Evolutionary conservation across 116 monocot genomes (phyloP).

Genomic region (Trichopus zeylanicus): DNA sequence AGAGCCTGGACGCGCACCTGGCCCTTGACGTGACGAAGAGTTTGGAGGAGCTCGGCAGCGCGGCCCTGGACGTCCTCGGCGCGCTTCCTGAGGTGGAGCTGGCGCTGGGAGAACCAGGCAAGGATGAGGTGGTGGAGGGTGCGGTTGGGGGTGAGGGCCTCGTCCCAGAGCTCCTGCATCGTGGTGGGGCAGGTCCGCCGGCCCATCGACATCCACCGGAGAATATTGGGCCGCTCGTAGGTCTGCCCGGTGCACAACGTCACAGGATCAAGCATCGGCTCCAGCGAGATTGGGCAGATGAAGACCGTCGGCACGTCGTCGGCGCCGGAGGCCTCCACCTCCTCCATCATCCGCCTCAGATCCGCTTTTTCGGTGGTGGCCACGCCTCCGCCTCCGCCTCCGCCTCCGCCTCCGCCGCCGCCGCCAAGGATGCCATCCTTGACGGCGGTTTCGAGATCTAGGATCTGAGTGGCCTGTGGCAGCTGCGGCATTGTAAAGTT

Average conservation of each 20-base stretch:
- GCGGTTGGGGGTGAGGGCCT: slow-evolving; percentile 63
- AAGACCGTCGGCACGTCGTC: slow-evolving; percentile 80
- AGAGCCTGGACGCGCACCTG: slow-evolving; percentile 53
- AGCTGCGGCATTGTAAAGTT: slow-evolving; percentile 24
- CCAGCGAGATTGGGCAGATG: slow-evolving; percentile 97
- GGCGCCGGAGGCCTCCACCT: slow-evolving; percentile 23
- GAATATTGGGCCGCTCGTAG: slow-evolving; percentile 81
- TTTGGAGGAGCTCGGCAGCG: slow-evolving; percentile 42
- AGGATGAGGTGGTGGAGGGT: slow-evolving; percentile 82
- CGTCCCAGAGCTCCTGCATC: slow-evolving; percentile 99
- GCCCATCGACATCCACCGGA: slow-evolving; percentile 66
- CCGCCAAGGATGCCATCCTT: slow-evolving; percentile 65
- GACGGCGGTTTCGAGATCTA: slow-evolving; percentile 76
- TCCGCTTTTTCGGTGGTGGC: slow-evolving; percentile 35
- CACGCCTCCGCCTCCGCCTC: too few species aligned
- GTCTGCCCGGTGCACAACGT: slow-evolving; percentile 97
- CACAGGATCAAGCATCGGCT: slow-evolving; percentile 92
- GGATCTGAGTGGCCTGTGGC: slow-evolving; percentile 33
- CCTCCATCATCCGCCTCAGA: slow-evolving; percentile 72
- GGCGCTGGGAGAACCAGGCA: slow-evolving; percentile 79
- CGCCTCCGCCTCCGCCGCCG: too few species aligned
- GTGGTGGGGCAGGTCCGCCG: slow-evolving; percentile 87
- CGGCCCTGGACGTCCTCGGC: slow-evolving; percentile 73
- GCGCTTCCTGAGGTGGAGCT: slow-evolving; percentile 64
- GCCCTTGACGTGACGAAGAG: slow-evolving; percentile 53